Conservation (phyloP, 2,329 filamentous ascomycete genomes). For the Ascocoryne sarcoides region DNA sequence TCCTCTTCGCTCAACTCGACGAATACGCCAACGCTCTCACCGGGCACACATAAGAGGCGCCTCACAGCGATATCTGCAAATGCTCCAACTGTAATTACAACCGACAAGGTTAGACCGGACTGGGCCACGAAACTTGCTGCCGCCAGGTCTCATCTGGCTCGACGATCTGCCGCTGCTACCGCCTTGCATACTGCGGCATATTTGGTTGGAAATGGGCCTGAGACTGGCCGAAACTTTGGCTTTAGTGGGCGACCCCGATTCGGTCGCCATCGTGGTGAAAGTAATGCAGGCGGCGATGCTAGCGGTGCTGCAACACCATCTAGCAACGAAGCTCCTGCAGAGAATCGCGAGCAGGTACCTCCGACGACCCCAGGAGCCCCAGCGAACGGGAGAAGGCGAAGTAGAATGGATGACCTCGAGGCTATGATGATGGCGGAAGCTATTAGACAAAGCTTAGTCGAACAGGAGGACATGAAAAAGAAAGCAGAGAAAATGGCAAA, state of each 20-base stretch:
- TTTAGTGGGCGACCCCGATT: slow-evolving; percentile 24
- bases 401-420: slow-evolving; percentile 79
- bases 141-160: slow-evolving; percentile 74
- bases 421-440: slow-evolving; percentile 99
- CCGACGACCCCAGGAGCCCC: slow-evolving; percentile 24
- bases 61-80: slow-evolving; percentile 70
- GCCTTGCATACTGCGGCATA: slow-evolving; percentile 89
- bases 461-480: slow-evolving; percentile 84
- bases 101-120: slow-evolving; percentile 84
- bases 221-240: slow-evolving; percentile 24
- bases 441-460: slow-evolving; percentile 79
- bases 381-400: slow-evolving; percentile 32
- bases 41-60: slow-evolving; percentile 38
- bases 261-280: slow-evolving; percentile 23
- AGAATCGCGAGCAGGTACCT: slow-evolving; percentile 21
- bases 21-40: slow-evolving; percentile 23
- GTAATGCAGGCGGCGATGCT: slow-evolving; percentile 18
- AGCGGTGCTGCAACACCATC: slow-evolving; percentile 24
- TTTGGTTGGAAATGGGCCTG: slow-evolving; percentile 55
- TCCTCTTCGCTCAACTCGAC: slow-evolving; percentile 66
- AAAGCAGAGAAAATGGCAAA: slow-evolving; percentile 85
- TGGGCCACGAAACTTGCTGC: slow-evolving; percentile 86
- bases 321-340: slow-evolving; percentile 9
- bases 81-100: slow-evolving; percentile 81
- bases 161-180: slow-evolving; percentile 88